These are phyloP conservation scores for Bretschneidera sinensis DNA, from an alignment of 345 rosid genomes.

Conservation along the genomic window DNA sequence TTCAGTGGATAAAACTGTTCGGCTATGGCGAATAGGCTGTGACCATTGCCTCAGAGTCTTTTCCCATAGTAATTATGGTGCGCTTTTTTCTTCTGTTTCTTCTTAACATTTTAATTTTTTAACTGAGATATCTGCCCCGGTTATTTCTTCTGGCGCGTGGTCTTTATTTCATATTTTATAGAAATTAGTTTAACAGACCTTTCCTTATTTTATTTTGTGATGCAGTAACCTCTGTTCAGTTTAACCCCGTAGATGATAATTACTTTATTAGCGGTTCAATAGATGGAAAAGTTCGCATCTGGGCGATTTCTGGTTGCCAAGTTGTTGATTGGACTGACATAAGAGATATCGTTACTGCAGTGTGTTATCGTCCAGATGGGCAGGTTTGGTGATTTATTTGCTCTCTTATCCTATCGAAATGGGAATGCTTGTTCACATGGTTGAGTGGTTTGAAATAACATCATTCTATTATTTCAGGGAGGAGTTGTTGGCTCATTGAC, in stretches of 20 bases:
- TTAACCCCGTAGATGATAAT: constrained; percentile 71
- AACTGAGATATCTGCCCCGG: constrained; percentile 1
- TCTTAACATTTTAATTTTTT: constrained; percentile 4
- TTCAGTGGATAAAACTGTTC: constrained; percentile 71
- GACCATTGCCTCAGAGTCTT: constrained; percentile 56
- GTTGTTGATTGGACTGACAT: constrained; percentile 81
- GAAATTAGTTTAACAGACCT: background rate
- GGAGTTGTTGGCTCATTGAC: constrained; percentile 47
- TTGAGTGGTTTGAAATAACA: background rate
- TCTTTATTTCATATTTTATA: background rate
- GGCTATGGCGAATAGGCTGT: constrained; percentile 68
- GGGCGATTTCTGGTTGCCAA: constrained; percentile 57
- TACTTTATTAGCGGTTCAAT: constrained; percentile 81
- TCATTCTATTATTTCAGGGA: constrained; percentile 27
- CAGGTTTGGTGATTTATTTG: constrained; percentile 40
- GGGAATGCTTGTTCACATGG: background rate
- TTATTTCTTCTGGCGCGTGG: background rate
- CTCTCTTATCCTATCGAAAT: constrained; percentile 7
- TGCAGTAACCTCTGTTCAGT: constrained; percentile 83
- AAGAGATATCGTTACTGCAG: constrained; percentile 72
- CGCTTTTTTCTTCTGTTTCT: constrained; percentile 7
- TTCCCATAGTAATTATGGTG: constrained; percentile 77
- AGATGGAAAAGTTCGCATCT: constrained; percentile 84
- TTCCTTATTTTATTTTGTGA: background rate
- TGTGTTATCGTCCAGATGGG: constrained; percentile 83